A percentile compares a stretch with the other conserved stretches of the same genome.
Conservation (phyloP, 2,329 filamentous ascomycete species). For the Xylaria sp. region DNA sequence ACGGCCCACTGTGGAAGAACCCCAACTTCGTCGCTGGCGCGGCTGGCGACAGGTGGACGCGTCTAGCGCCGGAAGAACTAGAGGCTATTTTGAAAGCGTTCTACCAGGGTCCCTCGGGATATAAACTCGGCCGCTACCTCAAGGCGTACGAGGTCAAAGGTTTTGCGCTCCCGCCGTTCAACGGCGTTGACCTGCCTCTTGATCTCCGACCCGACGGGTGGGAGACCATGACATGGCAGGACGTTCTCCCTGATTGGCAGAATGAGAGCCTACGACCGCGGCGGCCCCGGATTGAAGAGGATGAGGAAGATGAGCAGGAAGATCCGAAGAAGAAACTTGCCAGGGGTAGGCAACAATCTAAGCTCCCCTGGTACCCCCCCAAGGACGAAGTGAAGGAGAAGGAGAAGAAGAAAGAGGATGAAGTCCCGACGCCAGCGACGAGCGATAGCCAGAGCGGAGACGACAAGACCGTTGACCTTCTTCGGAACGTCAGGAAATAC, state of each 20-base stretch:
- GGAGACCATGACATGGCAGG: constrained; percentile 33
- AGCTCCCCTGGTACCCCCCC: not conserved
- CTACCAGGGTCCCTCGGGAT: constrained; percentile 29
- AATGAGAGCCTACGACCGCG: constrained; percentile 14
- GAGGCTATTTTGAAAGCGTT: constrained; percentile 37
- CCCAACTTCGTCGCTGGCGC: constrained; percentile 41
- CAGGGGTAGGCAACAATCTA: not conserved
- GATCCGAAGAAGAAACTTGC: constrained; percentile 6
- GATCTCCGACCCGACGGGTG: constrained; percentile 25
- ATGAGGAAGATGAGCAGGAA: not conserved
- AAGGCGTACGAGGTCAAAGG: constrained; percentile 7
- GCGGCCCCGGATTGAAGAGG: not conserved
- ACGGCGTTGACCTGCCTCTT: constrained; percentile 32
- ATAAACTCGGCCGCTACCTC: constrained; percentile 32
- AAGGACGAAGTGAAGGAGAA: not conserved
- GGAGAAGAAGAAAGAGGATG: not conserved
- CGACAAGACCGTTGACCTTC: not conserved
- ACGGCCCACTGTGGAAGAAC: constrained; percentile 42
- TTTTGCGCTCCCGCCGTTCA: constrained; percentile 40
- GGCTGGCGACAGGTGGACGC: not conserved
- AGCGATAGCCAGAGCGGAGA: not conserved
- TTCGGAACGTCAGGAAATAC: constrained; percentile 23
- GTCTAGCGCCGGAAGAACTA: constrained; percentile 24
- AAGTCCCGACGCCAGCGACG: not conserved
- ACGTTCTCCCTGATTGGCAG: constrained; percentile 36